Percentiles rank a stretch among this genome's conserved stretches.
phyloP scores from a whole-genome alignment of 495 filamentous ascomycete genomes.

The Staphylotrichum longicolle region DNA sequence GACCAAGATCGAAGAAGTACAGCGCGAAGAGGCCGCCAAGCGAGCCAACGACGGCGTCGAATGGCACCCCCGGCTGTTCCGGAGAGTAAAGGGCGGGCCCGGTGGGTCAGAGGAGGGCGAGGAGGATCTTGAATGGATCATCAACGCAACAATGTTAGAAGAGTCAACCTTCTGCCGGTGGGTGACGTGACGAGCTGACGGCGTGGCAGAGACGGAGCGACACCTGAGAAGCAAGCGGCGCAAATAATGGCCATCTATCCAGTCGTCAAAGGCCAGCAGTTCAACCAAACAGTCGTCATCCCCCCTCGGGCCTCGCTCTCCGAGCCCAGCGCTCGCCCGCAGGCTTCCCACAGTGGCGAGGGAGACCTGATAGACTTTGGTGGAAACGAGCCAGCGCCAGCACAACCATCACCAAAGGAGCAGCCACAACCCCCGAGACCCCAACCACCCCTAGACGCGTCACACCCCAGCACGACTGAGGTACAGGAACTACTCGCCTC shows the following conservation, averaged over 20 bases:
- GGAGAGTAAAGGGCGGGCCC: constrained; percentile 67
- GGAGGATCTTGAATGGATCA: constrained; percentile 87
- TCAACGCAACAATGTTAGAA: constrained; percentile 81
- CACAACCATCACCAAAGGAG: background rate
- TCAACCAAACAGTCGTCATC: constrained; percentile 39
- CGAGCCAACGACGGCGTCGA: constrained; percentile 78
- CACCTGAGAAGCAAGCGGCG: constrained; percentile 69
- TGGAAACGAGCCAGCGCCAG: constrained; percentile 28
- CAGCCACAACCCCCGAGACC: background rate
- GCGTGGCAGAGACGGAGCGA: constrained; percentile 53
- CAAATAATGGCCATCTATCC: constrained; percentile 87
- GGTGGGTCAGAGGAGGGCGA: constrained; percentile 78
- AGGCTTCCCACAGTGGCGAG: constrained; percentile 7
- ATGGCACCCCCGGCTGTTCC: constrained; percentile 87
- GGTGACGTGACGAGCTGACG: constrained; percentile 30
- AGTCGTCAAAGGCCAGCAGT: constrained; percentile 72
- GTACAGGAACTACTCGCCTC: constrained; percentile 41
- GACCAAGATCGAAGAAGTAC: constrained; percentile 85
- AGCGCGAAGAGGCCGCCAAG: constrained; percentile 83
- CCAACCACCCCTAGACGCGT: constrained; percentile 24
- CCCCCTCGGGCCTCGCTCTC: constrained; percentile 34
- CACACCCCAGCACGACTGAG: constrained; percentile 36
- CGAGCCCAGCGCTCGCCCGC: constrained; percentile 10
- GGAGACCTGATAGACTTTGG: constrained; percentile 49
- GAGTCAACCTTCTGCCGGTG: background rate